Evolutionary conservation across 2,329 filamentous ascomycete genomes (phyloP).

Genomic region (Sporothrix schenckii): DNA sequence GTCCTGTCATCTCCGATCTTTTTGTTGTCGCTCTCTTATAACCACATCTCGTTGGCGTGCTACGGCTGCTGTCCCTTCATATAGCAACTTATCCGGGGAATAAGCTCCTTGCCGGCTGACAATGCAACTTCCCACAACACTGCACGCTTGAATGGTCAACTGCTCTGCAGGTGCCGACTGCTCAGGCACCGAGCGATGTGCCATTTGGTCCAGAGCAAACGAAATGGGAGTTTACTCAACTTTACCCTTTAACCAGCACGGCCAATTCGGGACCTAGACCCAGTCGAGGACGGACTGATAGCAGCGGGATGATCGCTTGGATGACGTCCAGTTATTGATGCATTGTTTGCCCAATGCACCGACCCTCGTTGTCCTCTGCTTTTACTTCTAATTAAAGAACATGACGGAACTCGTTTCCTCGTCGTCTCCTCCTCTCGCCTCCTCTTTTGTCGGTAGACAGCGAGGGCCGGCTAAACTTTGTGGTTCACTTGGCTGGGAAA

Average conservation of each 20-base stretch:
- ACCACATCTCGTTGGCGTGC: no score
- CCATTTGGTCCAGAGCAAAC: neutral
- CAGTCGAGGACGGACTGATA: neutral
- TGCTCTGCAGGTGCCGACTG: neutral
- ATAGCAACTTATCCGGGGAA: no score
- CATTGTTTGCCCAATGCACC: no score
- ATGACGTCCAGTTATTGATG: neutral
- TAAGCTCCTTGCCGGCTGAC: neutral
- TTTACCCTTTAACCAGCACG: conserved; percentile 5
- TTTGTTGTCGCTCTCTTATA: no score
- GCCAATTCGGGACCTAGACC: neutral
- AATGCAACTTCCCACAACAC: neutral
- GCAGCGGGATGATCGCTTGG: neutral
- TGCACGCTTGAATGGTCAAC: neutral
- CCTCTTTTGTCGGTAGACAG: neutral
- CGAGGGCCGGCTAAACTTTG: conserved; percentile 8
- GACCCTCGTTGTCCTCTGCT: neutral
- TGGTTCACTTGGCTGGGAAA: neutral
- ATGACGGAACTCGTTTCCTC: neutral
- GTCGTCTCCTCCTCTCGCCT: neutral
- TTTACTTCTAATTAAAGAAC: conserved; percentile 21
- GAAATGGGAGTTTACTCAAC: neutral
- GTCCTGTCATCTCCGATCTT: no score
- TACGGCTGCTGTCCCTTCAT: no score
- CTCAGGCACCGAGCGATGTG: neutral